phyloP scores from a whole-genome alignment of 345 rosid species.

The Salix brachista region DNA sequence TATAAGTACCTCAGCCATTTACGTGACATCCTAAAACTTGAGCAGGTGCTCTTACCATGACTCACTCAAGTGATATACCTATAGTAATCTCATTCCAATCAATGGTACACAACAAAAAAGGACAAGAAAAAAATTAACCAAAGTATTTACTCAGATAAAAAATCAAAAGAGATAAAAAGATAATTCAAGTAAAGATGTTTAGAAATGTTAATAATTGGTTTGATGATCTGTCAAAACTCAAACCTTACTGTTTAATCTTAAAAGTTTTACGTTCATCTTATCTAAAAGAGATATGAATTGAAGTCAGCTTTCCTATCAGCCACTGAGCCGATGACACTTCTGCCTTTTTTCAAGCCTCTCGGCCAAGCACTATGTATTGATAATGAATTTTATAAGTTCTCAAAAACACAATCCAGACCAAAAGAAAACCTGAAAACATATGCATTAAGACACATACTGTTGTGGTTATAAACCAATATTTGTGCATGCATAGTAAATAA shows the following conservation, averaged over 20 bases:
- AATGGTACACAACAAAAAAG: background rate
- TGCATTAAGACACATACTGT: background rate
- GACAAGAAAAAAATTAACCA: background rate
- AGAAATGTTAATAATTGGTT: background rate
- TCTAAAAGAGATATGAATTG: background rate
- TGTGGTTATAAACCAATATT: background rate
- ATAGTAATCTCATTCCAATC: background rate
- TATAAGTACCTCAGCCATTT: background rate
- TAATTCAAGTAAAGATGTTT: background rate
- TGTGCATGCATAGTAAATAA: background rate
- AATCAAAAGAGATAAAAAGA: background rate
- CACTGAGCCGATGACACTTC: background rate
- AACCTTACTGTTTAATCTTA: background rate
- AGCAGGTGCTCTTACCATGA: background rate
- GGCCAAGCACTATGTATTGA: background rate
- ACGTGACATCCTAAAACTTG: background rate
- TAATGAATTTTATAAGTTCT: background rate
- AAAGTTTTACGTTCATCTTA: background rate
- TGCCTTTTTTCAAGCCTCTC: background rate
- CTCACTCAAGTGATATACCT: background rate
- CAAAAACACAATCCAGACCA: background rate
- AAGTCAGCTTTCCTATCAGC: background rate
- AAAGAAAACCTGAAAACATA: background rate
- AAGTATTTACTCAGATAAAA: background rate
- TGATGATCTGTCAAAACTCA: background rate